Base-by-base conservation (phyloP, 2,329 filamentous ascomycete genomes). In the Aspergillus aculeatus region DNA sequence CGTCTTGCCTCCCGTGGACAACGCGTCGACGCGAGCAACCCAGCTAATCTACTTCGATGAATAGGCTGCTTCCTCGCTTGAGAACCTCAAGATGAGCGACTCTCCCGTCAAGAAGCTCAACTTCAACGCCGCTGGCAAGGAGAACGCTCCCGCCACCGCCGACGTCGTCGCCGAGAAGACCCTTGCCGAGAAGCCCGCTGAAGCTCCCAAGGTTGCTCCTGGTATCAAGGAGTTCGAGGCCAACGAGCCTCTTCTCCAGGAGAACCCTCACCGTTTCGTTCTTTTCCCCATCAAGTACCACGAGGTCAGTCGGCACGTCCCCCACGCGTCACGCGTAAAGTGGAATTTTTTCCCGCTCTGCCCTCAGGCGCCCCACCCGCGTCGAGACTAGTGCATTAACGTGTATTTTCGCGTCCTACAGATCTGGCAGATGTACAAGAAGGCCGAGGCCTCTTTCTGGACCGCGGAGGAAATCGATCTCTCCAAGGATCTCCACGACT, bases 401-500 rank as follows among this genome's bases (percentile, higher is more conserved):
- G 59, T 19, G 29, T 26, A 63, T 58, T 62, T 64, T 54, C 63
- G 61, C 53, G 23, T 48, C 56, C 56, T 70, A 96, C 70, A 97
- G 93, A 96, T 97, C 79, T 99, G 95, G 95, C 94, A 98, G 80
- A 98, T 98, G 94, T 99, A 99, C 87, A 99, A 99, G 88, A 98
- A 98, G 83, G 93, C 93, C 68, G 94, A 99, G 80, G 95, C 95
- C 56, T 98, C 95, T 48, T 99, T 99, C 89, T 99, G 95, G 95
- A 99, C 95, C 47, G 95, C 95, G 55, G 95, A 99, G 80, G 95
- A 99, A 84, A 98, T 99, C 71, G 95, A 99, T 80, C 87, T 99
- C 54, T 98, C 94, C 73, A 99, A 99, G 83, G 95, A 99, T 78
- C 85, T 98, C 61, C 91, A 97, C 83, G 95, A 99, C 83, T 99